Conservation (phyloP, 768 basidiomycete species). For the Tulasnella sp. region DNA sequence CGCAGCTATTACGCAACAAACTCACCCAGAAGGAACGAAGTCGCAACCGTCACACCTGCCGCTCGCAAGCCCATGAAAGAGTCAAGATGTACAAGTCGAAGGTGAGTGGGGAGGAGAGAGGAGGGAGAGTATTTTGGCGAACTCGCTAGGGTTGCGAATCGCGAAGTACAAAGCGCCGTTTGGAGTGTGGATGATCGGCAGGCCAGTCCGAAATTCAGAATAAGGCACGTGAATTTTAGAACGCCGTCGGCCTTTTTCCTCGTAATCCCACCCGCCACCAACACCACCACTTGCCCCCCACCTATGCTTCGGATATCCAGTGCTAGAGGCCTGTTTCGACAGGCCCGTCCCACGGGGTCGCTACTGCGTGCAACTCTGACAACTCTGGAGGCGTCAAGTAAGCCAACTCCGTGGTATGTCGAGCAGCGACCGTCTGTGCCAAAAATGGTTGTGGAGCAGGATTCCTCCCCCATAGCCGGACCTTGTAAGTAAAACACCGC, state of each 20-base stretch:
- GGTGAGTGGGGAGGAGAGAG: background rate
- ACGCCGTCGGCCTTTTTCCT: slow-evolving; percentile 39
- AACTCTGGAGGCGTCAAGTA: background rate
- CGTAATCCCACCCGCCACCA: background rate
- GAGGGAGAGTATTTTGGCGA: background rate
- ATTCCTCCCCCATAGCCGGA: background rate
- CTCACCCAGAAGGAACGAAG: slow-evolving; percentile 79
- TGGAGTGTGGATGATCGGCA: slow-evolving; percentile 15
- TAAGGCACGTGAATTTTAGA: slow-evolving; percentile 37
- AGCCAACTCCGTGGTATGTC: slow-evolving; percentile 26
- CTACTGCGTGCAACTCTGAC: background rate
- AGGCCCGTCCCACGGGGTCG: background rate
- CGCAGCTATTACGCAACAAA: slow-evolving; percentile 27
- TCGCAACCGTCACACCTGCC: slow-evolving; percentile 72
- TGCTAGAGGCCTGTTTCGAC: background rate
- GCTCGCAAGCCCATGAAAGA: slow-evolving; percentile 69
- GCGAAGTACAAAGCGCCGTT: background rate
- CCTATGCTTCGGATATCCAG: background rate
- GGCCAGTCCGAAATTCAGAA: slow-evolving; percentile 31
- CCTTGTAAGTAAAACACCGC: background rate
- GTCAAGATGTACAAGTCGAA: slow-evolving; percentile 16
- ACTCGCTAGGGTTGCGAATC: background rate
- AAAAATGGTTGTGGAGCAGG: slow-evolving; percentile 19
- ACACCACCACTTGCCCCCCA: background rate
- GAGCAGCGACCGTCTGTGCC: slow-evolving; percentile 20